These are phyloP conservation scores for Colletotrichum cuscutae DNA, from an alignment of 2,329 filamentous ascomycete genomes.

Conservation along the genomic window DNA sequence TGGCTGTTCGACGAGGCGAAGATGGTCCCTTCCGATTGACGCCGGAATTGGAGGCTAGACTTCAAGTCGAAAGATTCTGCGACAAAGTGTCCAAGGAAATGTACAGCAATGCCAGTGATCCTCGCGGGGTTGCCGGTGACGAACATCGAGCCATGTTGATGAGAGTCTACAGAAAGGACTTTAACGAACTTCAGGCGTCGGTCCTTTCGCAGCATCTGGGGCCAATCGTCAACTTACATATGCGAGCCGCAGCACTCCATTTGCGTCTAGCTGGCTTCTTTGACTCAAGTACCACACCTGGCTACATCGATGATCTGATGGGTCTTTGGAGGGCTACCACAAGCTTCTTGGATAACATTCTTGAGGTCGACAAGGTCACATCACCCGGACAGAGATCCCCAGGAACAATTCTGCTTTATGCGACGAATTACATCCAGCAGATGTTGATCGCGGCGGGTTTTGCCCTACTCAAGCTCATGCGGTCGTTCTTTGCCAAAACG, in stretches of 20 bases:
- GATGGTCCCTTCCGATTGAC: slow-evolving; percentile 68
- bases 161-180: slow-evolving; percentile 74
- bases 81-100: slow-evolving; percentile 83
- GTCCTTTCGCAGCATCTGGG: slow-evolving; percentile 68
- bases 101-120: slow-evolving; percentile 81
- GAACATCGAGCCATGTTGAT: slow-evolving; percentile 75
- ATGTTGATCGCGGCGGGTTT: slow-evolving; percentile 87
- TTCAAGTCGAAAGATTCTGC: slow-evolving; percentile 79
- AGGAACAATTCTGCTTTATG: slow-evolving; percentile 70
- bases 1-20: slow-evolving; percentile 69
- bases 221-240: slow-evolving; percentile 70
- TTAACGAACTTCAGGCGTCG: slow-evolving; percentile 70
- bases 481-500: slow-evolving; percentile 79
- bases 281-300: slow-evolving; percentile 76
- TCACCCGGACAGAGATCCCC: slow-evolving; percentile 56
- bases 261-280: slow-evolving; percentile 84
- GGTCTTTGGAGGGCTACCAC: slow-evolving; percentile 79
- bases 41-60: slow-evolving; percentile 72
- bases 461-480: slow-evolving; percentile 80
- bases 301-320: slow-evolving; percentile 80
- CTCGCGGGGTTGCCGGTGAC: slow-evolving; percentile 74
- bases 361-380: slow-evolving; percentile 62
- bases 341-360: slow-evolving; percentile 74
- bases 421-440: slow-evolving; percentile 82
- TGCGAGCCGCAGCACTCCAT: slow-evolving; percentile 79